Evolutionary conservation across 208 protist species (phyloP).

Genomic region (Zelonia costaricensis): DNA sequence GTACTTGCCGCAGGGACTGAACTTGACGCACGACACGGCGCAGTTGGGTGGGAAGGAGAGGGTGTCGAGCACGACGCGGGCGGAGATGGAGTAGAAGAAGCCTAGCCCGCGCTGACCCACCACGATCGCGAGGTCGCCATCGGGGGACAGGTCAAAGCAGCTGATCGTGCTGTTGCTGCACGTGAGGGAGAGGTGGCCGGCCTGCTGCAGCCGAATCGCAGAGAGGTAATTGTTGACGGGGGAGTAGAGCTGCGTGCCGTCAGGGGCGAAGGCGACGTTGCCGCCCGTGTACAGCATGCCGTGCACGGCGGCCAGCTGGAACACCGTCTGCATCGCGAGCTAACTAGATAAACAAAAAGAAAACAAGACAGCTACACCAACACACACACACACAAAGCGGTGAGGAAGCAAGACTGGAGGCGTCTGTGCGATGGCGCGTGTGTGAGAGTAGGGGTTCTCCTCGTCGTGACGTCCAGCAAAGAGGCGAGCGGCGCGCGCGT

Average conservation of each 20-base stretch:
- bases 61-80: slow-evolving; percentile 86
- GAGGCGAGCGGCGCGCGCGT: no score
- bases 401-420: background rate
- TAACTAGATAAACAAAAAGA: background rate
- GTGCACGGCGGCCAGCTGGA: slow-evolving; percentile 89
- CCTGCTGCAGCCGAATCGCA: slow-evolving; percentile 73
- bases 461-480: no score
- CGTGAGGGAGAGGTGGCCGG: slow-evolving; percentile 70
- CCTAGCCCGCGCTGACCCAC: slow-evolving; percentile 81
- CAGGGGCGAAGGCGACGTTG: slow-evolving; percentile 86
- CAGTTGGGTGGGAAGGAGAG: slow-evolving; percentile 86
- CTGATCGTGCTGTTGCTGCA: slow-evolving; percentile 90
- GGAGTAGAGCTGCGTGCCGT: slow-evolving; percentile 81
- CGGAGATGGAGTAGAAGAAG: slow-evolving; percentile 89
- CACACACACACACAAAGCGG: background rate
- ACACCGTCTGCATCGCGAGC: slow-evolving; percentile 66
- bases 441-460: no score
- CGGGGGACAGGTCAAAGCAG: slow-evolving; percentile 86
- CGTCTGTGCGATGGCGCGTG: no score
- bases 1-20: slow-evolving; percentile 89
- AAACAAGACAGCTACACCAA: no score
- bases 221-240: slow-evolving; percentile 91
- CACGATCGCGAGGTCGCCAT: slow-evolving; percentile 81
- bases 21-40: slow-evolving; percentile 65
- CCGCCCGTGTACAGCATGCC: slow-evolving; percentile 93